Evolutionary conservation across 1,284 basidiomycete species (phyloP).

Genomic region (Marasmius tenuissimus): DNA sequence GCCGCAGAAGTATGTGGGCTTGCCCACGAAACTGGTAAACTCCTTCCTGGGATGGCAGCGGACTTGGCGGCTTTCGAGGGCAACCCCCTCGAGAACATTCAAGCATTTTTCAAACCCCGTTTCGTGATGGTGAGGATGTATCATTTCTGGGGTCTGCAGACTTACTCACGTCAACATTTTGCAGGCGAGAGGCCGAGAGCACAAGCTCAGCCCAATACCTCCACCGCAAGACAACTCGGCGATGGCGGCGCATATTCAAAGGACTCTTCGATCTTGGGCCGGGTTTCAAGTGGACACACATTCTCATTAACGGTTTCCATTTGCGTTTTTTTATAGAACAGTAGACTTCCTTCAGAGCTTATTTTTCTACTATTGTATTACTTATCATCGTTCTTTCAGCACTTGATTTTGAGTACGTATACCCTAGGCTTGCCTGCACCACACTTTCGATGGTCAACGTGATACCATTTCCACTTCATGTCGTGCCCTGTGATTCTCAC

Average conservation of each 20-base stretch:
- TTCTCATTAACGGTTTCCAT: background rate
- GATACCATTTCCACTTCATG: no score
- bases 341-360: background rate
- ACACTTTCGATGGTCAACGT: no score
- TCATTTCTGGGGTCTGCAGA: background rate
- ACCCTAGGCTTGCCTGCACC: no score
- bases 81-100: constrained; percentile 12
- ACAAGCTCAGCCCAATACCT: constrained; percentile 9
- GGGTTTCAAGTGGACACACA: background rate
- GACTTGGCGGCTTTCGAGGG: constrained; percentile 14
- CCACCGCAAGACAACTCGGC: constrained; percentile 8
- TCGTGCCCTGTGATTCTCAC: no score
- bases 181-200: constrained; percentile 10
- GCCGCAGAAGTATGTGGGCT: constrained; percentile 12
- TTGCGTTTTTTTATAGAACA: background rate
- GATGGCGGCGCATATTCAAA: constrained; percentile 3
- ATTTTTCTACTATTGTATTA: background rate
- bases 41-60: constrained; percentile 8
- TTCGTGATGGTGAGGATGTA: constrained; percentile 14
- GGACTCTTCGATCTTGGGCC: constrained; percentile 4
- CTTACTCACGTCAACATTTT: background rate
- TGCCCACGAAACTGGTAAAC: constrained; percentile 8
- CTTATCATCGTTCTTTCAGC: background rate
- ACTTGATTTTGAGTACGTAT: no score
- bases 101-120: constrained; percentile 9